Conservation (phyloP, 768 basidiomycete genomes). For the Rhizopogon salebrosus region DNA sequence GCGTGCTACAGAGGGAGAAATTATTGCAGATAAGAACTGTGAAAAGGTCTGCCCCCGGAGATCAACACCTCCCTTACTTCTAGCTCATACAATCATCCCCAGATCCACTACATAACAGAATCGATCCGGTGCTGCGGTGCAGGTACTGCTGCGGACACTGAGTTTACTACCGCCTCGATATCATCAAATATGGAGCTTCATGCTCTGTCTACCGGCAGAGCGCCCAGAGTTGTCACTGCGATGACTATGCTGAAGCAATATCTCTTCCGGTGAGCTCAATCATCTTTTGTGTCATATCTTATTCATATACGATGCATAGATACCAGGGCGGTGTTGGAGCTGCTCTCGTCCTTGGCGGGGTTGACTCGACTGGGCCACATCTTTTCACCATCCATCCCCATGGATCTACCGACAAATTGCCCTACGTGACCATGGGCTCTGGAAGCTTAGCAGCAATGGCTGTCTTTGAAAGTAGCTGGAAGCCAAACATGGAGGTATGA, state of each 20-base stretch:
- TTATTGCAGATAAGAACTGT: constrained; percentile 99
- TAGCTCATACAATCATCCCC: neutral
- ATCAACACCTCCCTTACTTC: neutral
- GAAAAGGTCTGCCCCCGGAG: constrained; percentile 69
- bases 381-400: constrained; percentile 96
- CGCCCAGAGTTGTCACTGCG: constrained; percentile 91
- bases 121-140: constrained; percentile 97
- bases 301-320: constrained; percentile 32
- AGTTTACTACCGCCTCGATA: constrained; percentile 91
- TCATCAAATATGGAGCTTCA: constrained; percentile 96
- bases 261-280: constrained; percentile 67
- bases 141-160: constrained; percentile 98
- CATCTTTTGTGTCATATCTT: neutral
- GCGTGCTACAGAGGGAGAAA: constrained; percentile 87
- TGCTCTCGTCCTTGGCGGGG: constrained; percentile 92
- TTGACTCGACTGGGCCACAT: constrained; percentile 91
- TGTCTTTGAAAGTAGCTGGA: constrained; percentile 88
- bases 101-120: constrained; percentile 98
- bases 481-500: constrained; percentile 71
- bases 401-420: constrained; percentile 97
- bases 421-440: constrained; percentile 98
- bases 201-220: constrained; percentile 82
- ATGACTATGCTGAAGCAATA: constrained; percentile 99
- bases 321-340: constrained; percentile 94
- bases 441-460: constrained; percentile 98